A percentile compares a stretch with the other conserved stretches of the same genome.
phyloP scores from a whole-genome alignment of 2,329 filamentous ascomycete genomes.

The Colletotrichum lentis region DNA sequence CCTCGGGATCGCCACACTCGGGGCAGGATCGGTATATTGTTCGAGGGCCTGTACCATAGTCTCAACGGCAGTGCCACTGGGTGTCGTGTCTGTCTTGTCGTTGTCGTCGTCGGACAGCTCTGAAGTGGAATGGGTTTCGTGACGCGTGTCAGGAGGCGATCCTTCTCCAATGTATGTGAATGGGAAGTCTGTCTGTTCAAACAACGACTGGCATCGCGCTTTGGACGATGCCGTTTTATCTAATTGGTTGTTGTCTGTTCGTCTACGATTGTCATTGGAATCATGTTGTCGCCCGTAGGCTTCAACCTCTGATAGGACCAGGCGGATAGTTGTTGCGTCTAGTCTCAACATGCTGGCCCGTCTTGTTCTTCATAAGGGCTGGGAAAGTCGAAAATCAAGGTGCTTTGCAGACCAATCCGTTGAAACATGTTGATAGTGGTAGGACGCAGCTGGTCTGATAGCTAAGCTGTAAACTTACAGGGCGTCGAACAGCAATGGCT shows the following conservation, averaged over 20 bases:
- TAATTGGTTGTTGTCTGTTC: not conserved
- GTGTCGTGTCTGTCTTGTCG: not conserved
- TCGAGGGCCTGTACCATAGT: not conserved
- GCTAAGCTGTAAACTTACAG: not conserved
- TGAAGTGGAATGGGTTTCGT: not conserved
- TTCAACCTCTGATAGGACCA: slow-evolving; percentile 51
- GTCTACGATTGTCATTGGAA: not conserved
- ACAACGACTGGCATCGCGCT: not conserved
- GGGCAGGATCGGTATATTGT: not conserved
- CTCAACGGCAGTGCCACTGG: not conserved
- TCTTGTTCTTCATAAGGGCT: not conserved
- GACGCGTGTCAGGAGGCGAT: too few species aligned
- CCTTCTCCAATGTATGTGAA: not conserved
- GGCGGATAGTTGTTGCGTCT: slow-evolving; percentile 49
- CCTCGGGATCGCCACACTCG: slow-evolving; percentile 23
- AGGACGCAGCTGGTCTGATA: not conserved
- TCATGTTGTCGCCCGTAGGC: not conserved
- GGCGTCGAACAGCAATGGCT: not conserved
- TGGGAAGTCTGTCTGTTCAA: not conserved
- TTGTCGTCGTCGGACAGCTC: not conserved
- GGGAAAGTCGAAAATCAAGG: too few species aligned
- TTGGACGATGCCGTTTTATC: not conserved
- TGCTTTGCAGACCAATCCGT: too few species aligned
- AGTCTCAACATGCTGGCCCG: slow-evolving; percentile 52
- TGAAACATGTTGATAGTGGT: not conserved